phyloP scores from a whole-genome alignment of 1,284 basidiomycete genomes.

The Microbotryomycetes sp. region DNA sequence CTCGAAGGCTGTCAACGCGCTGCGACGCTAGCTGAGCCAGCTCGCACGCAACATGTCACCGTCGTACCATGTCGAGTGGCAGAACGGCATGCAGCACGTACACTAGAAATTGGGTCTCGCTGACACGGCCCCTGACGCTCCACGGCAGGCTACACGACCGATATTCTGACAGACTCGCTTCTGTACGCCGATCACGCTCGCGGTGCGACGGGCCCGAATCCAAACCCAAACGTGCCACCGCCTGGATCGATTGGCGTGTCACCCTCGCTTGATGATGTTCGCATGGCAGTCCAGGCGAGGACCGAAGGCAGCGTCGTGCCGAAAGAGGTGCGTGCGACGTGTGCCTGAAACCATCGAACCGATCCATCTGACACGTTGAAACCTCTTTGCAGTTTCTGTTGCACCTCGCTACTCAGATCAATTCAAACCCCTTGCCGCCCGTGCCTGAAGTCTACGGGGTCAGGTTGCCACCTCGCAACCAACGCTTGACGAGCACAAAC shows the following conservation, averaged over 20 bases:
- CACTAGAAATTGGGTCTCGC: too few relatives aligned
- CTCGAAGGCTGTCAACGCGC: background rate
- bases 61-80: too few relatives aligned
- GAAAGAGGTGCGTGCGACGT: slow-evolving; percentile 66
- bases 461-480: slow-evolving; percentile 69
- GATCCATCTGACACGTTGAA: too few relatives aligned
- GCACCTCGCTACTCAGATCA: slow-evolving; percentile 81
- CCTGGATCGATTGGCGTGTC: background rate
- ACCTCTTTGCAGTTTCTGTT: slow-evolving; percentile 72
- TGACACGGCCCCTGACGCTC: too few relatives aligned
- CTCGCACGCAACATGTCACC: too few relatives aligned
- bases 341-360: too few relatives aligned
- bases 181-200: slow-evolving; percentile 86
- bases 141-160: slow-evolving; percentile 66
- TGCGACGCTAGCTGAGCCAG: too few relatives aligned
- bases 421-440: slow-evolving; percentile 76
- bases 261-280: slow-evolving; percentile 67
- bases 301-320: slow-evolving; percentile 95
- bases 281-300: slow-evolving; percentile 82
- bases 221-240: background rate
- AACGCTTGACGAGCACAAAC: slow-evolving; percentile 82
- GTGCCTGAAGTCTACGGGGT: slow-evolving; percentile 95
- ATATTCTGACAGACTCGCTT: slow-evolving; percentile 81
- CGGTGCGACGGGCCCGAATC: background rate
- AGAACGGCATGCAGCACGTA: too few relatives aligned